A percentile compares a stretch with the other conserved stretches of the same genome.
Conservation (phyloP, 2,329 filamentous ascomycete species). For the Tympanopsis confertula region DNA sequence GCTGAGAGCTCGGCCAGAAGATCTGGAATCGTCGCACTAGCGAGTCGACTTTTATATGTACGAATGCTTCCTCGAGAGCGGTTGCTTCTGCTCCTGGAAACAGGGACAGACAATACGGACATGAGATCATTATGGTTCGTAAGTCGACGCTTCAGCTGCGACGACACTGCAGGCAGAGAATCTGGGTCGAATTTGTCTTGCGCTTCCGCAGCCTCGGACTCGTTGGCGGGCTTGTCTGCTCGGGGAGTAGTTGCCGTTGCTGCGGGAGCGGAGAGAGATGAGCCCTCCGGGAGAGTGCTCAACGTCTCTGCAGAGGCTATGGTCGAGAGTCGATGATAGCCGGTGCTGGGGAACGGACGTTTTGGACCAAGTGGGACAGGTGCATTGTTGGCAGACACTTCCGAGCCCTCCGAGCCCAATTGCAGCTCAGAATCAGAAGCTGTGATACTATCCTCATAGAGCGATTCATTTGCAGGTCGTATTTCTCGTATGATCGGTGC, state of each 20-base stretch:
- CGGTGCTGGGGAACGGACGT: neutral
- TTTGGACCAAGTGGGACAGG: neutral
- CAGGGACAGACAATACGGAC: conserved; percentile 47
- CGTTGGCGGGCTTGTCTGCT: neutral
- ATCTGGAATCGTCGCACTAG: conserved; percentile 41
- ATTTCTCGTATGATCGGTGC: too few relatives aligned
- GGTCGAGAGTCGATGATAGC: neutral
- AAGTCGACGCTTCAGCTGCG: conserved; percentile 34
- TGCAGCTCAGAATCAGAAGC: neutral
- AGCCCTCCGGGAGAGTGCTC: neutral
- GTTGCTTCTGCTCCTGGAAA: conserved; percentile 42
- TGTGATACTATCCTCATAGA: neutral
- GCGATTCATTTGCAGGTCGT: neutral
- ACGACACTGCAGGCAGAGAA: neutral
- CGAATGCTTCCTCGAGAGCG: conserved; percentile 13
- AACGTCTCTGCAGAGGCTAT: neutral
- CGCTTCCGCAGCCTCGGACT: neutral
- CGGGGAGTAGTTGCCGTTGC: neutral
- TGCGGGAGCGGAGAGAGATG: neutral
- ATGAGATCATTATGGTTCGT: conserved; percentile 58
- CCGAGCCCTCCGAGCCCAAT: neutral
- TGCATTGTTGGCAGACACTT: neutral
- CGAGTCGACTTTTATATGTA: conserved; percentile 44
- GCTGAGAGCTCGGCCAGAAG: conserved; percentile 46
- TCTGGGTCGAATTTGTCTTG: neutral